Evolutionary conservation across 2,329 filamentous ascomycete genomes (phyloP).

Genomic region (Lachnellula occidentalis): DNA sequence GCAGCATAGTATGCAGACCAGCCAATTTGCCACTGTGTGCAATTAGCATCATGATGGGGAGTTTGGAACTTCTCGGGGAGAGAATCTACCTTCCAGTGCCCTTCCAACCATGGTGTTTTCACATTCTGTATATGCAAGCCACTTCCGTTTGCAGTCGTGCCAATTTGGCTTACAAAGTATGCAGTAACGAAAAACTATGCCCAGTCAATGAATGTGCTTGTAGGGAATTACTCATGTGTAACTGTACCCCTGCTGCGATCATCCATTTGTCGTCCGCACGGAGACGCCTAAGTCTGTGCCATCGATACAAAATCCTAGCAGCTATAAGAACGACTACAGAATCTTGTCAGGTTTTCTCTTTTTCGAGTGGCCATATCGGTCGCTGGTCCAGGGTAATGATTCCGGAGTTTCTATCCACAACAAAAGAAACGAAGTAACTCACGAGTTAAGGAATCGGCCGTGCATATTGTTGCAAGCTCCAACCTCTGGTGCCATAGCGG

Average conservation of each 20-base stretch:
- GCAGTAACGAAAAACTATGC: slow-evolving; percentile 23
- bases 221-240: not conserved
- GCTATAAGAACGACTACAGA: slow-evolving; percentile 23
- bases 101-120: slow-evolving; percentile 16
- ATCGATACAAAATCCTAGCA: slow-evolving; percentile 25
- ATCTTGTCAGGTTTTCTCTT: slow-evolving; percentile 2
- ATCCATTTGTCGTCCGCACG: slow-evolving; percentile 29
- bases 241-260: slow-evolving; percentile 25
- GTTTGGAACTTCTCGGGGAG: not conserved
- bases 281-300: slow-evolving; percentile 21
- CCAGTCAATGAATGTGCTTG: slow-evolving; percentile 3
- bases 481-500: slow-evolving; percentile 23
- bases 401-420: not conserved
- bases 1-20: slow-evolving; percentile 28
- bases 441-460: slow-evolving; percentile 26
- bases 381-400: not conserved
- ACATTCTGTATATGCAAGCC: slow-evolving; percentile 26
- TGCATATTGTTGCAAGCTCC: slow-evolving; percentile 25
- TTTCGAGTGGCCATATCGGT: not conserved
- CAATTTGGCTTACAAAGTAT: slow-evolving; percentile 25
- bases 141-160: slow-evolving; percentile 23
- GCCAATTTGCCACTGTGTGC: slow-evolving; percentile 17
- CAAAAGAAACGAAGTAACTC: slow-evolving; percentile 7
- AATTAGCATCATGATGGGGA: too few relatives aligned
- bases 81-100: slow-evolving; percentile 23